phyloP scores from a whole-genome alignment of 805 yeast genomes.

The Ogataea neopini region DNA sequence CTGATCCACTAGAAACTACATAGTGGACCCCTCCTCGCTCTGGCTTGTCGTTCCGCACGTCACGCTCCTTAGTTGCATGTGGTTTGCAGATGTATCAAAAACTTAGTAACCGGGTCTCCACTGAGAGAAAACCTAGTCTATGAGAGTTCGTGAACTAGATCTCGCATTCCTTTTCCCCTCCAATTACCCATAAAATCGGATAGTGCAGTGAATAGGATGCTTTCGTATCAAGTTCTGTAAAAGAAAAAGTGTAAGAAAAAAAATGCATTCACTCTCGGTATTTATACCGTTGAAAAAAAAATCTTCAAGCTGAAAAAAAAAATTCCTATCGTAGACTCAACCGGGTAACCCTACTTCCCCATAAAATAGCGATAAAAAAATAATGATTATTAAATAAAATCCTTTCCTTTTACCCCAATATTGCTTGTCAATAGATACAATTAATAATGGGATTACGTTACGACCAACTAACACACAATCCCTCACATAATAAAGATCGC shows the following conservation, averaged over 20 bases:
- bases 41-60: too few relatives aligned
- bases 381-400: background rate
- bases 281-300: slow-evolving; percentile 1
- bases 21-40: too few relatives aligned
- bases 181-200: slow-evolving; percentile 38
- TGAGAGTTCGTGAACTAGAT: slow-evolving; percentile 39
- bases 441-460: background rate
- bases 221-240: slow-evolving; percentile 38
- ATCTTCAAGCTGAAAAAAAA: background rate
- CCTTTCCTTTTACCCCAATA: background rate
- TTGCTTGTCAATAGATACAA: too few relatives aligned
- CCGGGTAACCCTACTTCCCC: background rate
- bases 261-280: background rate
- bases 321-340: background rate
- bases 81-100: slow-evolving; percentile 35
- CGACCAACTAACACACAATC: background rate
- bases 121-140: slow-evolving; percentile 31
- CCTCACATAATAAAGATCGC: background rate
- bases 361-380: background rate
- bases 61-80: too few relatives aligned
- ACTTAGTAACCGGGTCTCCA: slow-evolving; percentile 42
- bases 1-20: too few relatives aligned
- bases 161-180: slow-evolving; percentile 49
- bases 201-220: slow-evolving; percentile 49
- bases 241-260: slow-evolving; percentile 14